These are phyloP conservation scores for Citrus hindsii DNA, from an alignment of 345 rosid species.

Conservation along the genomic window DNA sequence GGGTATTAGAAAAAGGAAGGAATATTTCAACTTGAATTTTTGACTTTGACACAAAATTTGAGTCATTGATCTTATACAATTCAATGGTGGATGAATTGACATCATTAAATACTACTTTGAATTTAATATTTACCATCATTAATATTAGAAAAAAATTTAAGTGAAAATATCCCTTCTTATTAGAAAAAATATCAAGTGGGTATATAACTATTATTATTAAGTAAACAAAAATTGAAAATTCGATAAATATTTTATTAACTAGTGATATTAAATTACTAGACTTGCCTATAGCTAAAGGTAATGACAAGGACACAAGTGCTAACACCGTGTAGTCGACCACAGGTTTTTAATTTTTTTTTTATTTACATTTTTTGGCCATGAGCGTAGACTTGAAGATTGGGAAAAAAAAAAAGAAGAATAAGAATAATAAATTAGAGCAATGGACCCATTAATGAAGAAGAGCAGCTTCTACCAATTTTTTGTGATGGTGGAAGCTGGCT, in stretches of 20 bases:
- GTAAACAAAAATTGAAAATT: neutral
- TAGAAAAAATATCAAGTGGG: neutral
- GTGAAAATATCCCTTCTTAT: too few relatives aligned
- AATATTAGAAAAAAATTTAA: too few relatives aligned
- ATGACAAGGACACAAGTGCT: constrained; percentile 4
- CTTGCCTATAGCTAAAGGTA: neutral
- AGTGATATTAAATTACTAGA: neutral
- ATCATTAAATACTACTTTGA: too few relatives aligned
- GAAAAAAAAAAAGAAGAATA: neutral
- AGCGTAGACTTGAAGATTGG: neutral
- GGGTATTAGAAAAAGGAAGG: neutral
- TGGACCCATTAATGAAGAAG: constrained; percentile 7
- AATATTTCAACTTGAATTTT: too few relatives aligned
- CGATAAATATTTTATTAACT: neutral
- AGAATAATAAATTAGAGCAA: neutral
- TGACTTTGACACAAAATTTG: too few relatives aligned
- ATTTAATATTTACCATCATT: too few relatives aligned
- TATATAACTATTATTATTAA: neutral
- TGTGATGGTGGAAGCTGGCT: neutral
- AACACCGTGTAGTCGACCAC: neutral
- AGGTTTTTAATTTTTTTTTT: neutral
- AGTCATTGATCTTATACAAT: too few relatives aligned
- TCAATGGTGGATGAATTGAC: too few relatives aligned
- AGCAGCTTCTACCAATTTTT: neutral
- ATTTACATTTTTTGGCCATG: neutral